Evolutionary conservation across 768 basidiomycete species (phyloP).

Genomic region (Hygrophoropsis aurantiaca): DNA sequence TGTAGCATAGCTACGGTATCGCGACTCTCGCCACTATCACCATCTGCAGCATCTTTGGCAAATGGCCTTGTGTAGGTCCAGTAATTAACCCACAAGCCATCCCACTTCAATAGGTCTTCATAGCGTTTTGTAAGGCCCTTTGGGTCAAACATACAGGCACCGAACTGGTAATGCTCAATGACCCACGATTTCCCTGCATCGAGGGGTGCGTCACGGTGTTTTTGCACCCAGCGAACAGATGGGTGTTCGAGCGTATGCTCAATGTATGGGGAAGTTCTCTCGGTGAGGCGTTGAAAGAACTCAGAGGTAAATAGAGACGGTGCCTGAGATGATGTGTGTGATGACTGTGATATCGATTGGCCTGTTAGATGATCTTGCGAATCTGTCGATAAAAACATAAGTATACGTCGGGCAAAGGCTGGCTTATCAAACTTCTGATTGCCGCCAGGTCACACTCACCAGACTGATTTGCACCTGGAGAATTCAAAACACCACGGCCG

Average conservation of each 20-base stretch:
- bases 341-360: too few species aligned
- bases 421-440: too few species aligned
- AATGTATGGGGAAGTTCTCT: constrained; percentile 22
- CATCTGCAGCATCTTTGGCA: not conserved
- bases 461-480: too few species aligned
- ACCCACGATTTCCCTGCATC: constrained; percentile 50
- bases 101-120: constrained; percentile 44
- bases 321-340: not conserved
- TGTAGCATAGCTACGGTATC: constrained; percentile 9
- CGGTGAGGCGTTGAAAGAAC: not conserved
- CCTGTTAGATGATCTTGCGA: too few species aligned
- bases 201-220: constrained; percentile 53
- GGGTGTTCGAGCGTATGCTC: constrained; percentile 43
- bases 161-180: constrained; percentile 57
- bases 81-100: constrained; percentile 57
- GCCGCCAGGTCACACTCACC: too few species aligned
- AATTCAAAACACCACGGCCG: constrained; percentile 22
- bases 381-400: too few species aligned
- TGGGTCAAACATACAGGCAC: constrained; percentile 58
- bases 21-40: constrained; percentile 21
- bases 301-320: not conserved
- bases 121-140: constrained; percentile 50
- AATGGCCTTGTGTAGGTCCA: constrained; percentile 50
- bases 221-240: constrained; percentile 48
- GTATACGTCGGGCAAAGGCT: too few species aligned